phyloP scores from a whole-genome alignment of 441 rosid species.

The Adansonia gregorii region DNA sequence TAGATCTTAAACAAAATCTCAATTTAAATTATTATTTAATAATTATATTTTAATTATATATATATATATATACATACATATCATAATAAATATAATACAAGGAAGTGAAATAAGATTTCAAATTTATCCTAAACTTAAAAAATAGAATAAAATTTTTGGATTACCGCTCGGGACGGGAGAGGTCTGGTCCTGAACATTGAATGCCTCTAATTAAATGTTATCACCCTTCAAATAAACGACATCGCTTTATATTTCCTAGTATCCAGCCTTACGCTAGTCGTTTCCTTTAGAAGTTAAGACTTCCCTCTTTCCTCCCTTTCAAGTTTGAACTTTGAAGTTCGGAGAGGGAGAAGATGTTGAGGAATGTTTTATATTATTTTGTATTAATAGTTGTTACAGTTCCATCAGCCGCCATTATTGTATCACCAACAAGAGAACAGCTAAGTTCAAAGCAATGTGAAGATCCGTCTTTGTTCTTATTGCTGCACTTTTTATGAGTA shows the following conservation, averaged over 20 bases:
- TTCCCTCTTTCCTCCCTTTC: background rate
- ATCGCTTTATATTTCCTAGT: background rate
- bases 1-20: too few species aligned
- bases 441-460: slow-evolving; percentile 72
- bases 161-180: too few species aligned
- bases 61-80: too few species aligned
- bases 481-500: slow-evolving; percentile 78
- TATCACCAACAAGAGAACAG: slow-evolving; percentile 55
- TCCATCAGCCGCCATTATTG: slow-evolving; percentile 23
- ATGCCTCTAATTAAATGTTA: too few species aligned
- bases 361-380: background rate
- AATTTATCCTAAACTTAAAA: too few species aligned
- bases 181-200: too few species aligned
- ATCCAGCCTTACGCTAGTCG: background rate
- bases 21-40: too few species aligned
- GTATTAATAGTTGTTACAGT: background rate
- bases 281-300: background rate
- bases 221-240: too few species aligned
- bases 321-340: background rate
- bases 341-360: slow-evolving; percentile 13
- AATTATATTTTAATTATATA: too few species aligned
- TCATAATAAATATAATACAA: too few species aligned
- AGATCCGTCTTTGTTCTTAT: slow-evolving; percentile 83
- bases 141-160: too few species aligned
- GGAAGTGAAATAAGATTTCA: too few species aligned